Evolutionary conservation across 78 protist species (phyloP).

Genomic region (Chrysochromulina tobinii): DNA sequence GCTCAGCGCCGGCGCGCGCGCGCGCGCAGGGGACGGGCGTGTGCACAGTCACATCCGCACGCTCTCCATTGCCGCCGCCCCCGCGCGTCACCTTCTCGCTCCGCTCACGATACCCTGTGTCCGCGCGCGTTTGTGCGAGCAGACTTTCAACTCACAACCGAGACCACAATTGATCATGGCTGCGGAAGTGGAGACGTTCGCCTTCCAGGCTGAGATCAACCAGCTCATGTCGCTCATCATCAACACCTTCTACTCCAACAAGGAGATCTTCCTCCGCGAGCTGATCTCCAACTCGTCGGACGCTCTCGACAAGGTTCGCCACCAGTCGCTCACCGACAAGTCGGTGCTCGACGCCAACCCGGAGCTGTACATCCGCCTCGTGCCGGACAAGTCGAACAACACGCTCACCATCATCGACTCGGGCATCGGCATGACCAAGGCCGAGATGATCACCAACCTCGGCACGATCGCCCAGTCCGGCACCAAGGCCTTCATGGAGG

Average conservation of each 20-base stretch:
- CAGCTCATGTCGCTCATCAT: slow-evolving; percentile 96
- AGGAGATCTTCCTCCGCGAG: slow-evolving; percentile 99
- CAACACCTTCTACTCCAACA: slow-evolving; percentile 99
- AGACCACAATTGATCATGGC: neutral
- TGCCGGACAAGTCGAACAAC: slow-evolving; percentile 90
- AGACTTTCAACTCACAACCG: too few relatives aligned
- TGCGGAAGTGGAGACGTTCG: slow-evolving; percentile 38
- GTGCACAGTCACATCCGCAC: too few relatives aligned
- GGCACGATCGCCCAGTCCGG: slow-evolving; percentile 99
- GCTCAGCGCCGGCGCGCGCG: too few relatives aligned
- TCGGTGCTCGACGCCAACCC: slow-evolving; percentile 80
- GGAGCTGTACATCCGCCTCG: slow-evolving; percentile 91
- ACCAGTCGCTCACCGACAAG: slow-evolving; percentile 91
- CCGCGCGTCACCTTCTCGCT: too few relatives aligned
- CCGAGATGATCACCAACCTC: slow-evolving; percentile 96
- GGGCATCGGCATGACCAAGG: slow-evolving; percentile 99
- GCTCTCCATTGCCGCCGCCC: too few relatives aligned
- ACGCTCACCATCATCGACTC: slow-evolving; percentile 94
- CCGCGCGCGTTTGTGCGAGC: too few relatives aligned
- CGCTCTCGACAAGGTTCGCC: slow-evolving; percentile 92
- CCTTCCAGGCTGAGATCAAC: slow-evolving; percentile 92
- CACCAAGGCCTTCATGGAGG: slow-evolving; percentile 97
- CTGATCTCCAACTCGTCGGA: slow-evolving; percentile 98
- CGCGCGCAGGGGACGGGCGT: too few relatives aligned
- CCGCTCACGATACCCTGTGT: too few relatives aligned